Conservation (phyloP, 768 basidiomycete species). For the Agaricus subrufescens region DNA sequence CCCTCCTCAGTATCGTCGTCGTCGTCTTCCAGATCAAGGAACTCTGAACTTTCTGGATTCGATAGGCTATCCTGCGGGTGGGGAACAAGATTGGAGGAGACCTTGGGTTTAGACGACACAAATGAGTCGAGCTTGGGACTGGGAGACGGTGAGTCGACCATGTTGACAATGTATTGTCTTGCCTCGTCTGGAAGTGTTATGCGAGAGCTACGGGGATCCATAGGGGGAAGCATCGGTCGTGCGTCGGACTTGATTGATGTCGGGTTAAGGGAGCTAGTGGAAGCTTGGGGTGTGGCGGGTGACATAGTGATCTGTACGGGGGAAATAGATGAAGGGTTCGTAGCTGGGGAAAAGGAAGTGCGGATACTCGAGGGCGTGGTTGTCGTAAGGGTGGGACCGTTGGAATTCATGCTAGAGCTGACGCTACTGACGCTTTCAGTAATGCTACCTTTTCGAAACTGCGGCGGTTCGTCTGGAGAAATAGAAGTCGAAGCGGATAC, state of each 20-base stretch:
- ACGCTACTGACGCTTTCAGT: conserved; percentile 30
- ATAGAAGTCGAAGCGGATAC: conserved; percentile 25
- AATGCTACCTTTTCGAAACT: conserved; percentile 32
- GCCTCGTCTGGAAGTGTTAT: conserved; percentile 77
- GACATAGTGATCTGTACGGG: conserved; percentile 9
- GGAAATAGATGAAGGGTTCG: conserved; percentile 1
- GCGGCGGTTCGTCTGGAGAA: conserved; percentile 21
- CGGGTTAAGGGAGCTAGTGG: background rate
- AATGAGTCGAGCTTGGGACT: conserved; percentile 46
- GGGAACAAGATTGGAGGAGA: conserved; percentile 17
- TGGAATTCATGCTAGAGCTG: conserved; percentile 18
- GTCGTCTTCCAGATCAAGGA: conserved; percentile 55
- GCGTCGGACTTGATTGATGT: conserved; percentile 1
- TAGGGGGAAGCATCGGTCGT: conserved; percentile 7
- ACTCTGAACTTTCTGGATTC: conserved; percentile 36
- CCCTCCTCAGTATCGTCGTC: conserved; percentile 38
- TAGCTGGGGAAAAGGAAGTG: background rate
- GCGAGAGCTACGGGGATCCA: conserved; percentile 37
- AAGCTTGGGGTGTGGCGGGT: background rate
- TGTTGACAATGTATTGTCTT: conserved; percentile 62
- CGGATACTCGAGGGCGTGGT: conserved; percentile 8
- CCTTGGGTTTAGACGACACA: conserved; percentile 20
- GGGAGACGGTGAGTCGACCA: conserved; percentile 57
- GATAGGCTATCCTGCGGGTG: conserved; percentile 6
- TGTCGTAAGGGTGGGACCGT: conserved; percentile 15